Percentiles rank a stretch among this genome's conserved stretches.
phyloP scores from a whole-genome alignment of 2,329 filamentous ascomycete genomes.

The Exophiala oligosperma region DNA sequence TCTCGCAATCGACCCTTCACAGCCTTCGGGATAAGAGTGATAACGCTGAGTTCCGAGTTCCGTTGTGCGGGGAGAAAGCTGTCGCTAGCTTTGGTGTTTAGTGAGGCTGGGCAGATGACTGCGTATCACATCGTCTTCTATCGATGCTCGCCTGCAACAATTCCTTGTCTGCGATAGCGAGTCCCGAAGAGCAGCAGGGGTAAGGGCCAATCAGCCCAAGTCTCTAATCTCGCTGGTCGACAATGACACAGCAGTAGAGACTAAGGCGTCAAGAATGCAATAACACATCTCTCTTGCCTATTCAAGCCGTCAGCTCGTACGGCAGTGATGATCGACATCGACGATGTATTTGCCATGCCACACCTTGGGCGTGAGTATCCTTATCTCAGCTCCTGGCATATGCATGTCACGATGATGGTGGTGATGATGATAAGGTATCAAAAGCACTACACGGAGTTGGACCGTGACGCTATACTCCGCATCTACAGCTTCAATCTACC shows the following conservation, averaged over 20 bases:
- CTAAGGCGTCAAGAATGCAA: background rate
- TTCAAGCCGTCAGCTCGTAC: background rate
- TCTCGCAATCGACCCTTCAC: too few relatives aligned
- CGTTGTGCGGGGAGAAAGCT: background rate
- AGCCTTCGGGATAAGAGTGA: background rate
- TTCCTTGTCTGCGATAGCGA: background rate
- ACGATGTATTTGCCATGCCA: background rate
- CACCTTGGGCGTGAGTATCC: background rate
- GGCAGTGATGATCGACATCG: slow-evolving; percentile 6
- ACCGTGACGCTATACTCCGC: slow-evolving; percentile 13
- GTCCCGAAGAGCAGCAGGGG: background rate
- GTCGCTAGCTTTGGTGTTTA: background rate
- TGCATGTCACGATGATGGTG: background rate
- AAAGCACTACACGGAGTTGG: background rate
- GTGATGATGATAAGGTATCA: slow-evolving; percentile 2
- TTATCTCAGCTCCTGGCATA: background rate
- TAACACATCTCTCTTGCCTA: slow-evolving; percentile 18
- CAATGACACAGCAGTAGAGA: background rate
- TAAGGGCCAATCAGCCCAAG: background rate
- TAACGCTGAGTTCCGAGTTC: background rate
- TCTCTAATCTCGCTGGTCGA: background rate
- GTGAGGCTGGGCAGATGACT: background rate
- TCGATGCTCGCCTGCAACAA: too few relatives aligned
- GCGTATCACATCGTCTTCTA: background rate
- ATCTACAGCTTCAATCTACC: background rate